Base-by-base conservation (phyloP, 305 asterid species). In the Rubia occidens region DNA sequence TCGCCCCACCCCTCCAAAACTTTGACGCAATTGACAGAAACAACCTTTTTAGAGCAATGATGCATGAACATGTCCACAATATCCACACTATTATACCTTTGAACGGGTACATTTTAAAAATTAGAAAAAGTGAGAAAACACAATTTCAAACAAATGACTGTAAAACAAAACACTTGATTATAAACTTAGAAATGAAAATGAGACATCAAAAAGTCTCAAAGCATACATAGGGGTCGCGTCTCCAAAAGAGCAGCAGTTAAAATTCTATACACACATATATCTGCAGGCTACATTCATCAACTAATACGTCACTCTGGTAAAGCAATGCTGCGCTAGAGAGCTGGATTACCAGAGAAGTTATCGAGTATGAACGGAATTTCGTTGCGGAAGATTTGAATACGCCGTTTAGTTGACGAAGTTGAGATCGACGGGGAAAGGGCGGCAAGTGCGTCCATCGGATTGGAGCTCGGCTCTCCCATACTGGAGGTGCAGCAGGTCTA, bases 321-420 rank as follows among this genome's bases (percentile, higher is more conserved):
- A 32, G 78, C 32, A 60, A 37, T 32, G 47, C 71, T 53, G 62
- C 75, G 73, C 74, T 43, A 60, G 67, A 69, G 39, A 84, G 90
- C 89, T 75, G 78, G 76, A 78, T 75, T 80, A 73, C 58, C 64
- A 72, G 84, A 76, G 70, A 82, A 70, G 56, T 72, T 83, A 72
- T 44, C 71, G 70, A 91, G 75, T 76, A 89, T 73, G 65, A 83
- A 75, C 3, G 90, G 95, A 81, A 91, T 86, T 83, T 85, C 89
- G 72, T 75, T 83, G 73, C 96, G 81, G 84, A 89, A 91, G 83
- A 89, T 84, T 88, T 85, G 91, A 66, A 86, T 76, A 72, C 95
- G 88, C 20, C 79, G 87, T 66, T 69, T 78, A 42, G 92, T 86
- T n/a, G 96, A 91, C 69, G 89, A 73, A 45, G 95, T 89, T 1